Evolutionary conservation across 2,329 filamentous ascomycete genomes (phyloP), one percentile per base, ranked within the genome.

Genomic region (Zasmidium citrigriseum): DNA sequence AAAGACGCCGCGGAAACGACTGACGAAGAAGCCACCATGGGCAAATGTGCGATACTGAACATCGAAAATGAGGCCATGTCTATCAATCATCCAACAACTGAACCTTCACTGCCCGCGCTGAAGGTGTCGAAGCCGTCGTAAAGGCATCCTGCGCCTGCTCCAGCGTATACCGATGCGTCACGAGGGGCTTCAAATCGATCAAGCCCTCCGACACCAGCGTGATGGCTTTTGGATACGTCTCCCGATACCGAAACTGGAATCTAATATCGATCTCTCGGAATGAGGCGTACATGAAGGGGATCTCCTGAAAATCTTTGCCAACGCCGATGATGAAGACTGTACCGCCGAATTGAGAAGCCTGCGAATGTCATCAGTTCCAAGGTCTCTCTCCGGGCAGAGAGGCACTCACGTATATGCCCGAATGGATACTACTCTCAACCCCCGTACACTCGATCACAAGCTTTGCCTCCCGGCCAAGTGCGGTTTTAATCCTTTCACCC

Each of bases 151-250:
- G 48, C n/a, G 70, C 74, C 22, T 76, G 67, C 55, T 75, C 72
- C 52, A 77, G 57, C 21, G 57, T 54, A 55, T 70, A 77, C 21
- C 72, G 70, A 63, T 77, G 73, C 11, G 75, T 76, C 11, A 76
- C 73, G 25, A 76, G 61, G 41, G 72, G 73, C 58, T 76, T 75
- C 54, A 76, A 50, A 54, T 76, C 67, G 48, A 77, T 72, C 47
- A 76, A 56, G 0, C 75, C 74, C 46, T 74, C 71, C 4, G 68
- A 68, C 1, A 75, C 71, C 46, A 80, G 66, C 55, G 72, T 70
- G 60, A 80, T 72, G 0, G 76, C 78, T 52, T 70, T 78, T 9
- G 75, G 72, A 58, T 75, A 77, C 1, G 73, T 76, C 55, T 77
- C 71, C 41, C 70, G 67, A 57, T 77, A 77, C 12, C 74, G 71